Percentiles rank a stretch among this genome's conserved stretches.
phyloP scores from a whole-genome alignment of 1,284 basidiomycete genomes.

The Grifola frondosa region DNA sequence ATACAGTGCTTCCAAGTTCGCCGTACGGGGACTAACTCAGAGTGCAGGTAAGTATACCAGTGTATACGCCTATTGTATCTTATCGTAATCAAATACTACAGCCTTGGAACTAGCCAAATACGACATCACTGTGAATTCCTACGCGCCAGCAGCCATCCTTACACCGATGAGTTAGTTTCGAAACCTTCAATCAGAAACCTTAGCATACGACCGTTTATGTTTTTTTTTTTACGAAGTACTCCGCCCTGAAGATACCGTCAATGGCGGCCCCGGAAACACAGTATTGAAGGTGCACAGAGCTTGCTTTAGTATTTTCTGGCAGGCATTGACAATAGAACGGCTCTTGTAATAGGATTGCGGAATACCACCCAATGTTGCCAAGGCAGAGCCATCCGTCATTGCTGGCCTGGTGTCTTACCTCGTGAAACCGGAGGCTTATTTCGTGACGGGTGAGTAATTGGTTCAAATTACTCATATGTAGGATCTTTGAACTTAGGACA shows the following conservation, averaged over 20 bases:
- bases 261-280: conserved; percentile 19
- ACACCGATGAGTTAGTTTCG: conserved; percentile 22
- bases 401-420: conserved; percentile 25
- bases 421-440: conserved; percentile 22
- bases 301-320: too few relatives aligned
- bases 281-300: conserved; percentile 17
- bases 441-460: conserved; percentile 22
- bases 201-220: too few relatives aligned
- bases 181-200: neutral
- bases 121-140: conserved; percentile 30
- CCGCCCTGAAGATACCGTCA: conserved; percentile 19
- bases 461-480: too few relatives aligned
- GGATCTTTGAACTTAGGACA: neutral
- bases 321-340: neutral
- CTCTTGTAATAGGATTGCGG: conserved; percentile 10
- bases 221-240: too few relatives aligned
- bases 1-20: conserved; percentile 34
- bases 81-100: conserved; percentile 1
- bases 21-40: conserved; percentile 35
- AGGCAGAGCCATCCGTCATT: conserved; percentile 13
- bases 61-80: too few relatives aligned
- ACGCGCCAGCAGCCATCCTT: conserved; percentile 25
- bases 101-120: conserved; percentile 20
- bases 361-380: conserved; percentile 9
- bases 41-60: conserved; percentile 21